Base-by-base conservation (phyloP, 176 grass and related monocot genomes). In the Oryza nivara region DNA sequence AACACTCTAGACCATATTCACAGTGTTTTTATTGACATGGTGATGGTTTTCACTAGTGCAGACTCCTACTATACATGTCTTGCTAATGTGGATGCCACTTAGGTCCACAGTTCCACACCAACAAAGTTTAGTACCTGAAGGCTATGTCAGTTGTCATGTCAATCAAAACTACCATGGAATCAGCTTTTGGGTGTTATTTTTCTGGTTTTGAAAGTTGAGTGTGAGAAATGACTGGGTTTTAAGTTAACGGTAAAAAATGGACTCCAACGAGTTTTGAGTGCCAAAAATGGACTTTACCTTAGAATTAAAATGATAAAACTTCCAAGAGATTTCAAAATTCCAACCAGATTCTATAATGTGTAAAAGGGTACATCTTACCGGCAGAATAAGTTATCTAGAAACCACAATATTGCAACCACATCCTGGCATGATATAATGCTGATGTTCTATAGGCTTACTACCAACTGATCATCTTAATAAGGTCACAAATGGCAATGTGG, bases 401-500 rank as follows among this genome's bases (percentile, higher is more conserved):
- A 52, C 14, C 49, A 52, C 49, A 65, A 64, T 71, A 79, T 34
- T 7, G 15, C 19, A 70, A 35, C 44, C 38, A 22, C 15, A 40
- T 70, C 9, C 40, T 38, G 17, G 22, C 48, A 60, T 25, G 13
- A 2, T 16, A 20, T 10, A 30, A 75, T 19, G 45, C 17, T 71
- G 77, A 68, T 78, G 23, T 23, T 44, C 7, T 23, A 71, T 7
- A 85, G 34, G 30, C 35, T 67, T 43, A 35, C 22, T 35, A 69
- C 25, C 32, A 81, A 68, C 17, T 71, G 34, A 63, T 25, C 26
- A 23, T 46, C 35, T 45, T 40, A n/a, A 82, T 40, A n/a, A 82
- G 16, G 80, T 30, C 7, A 17, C 8, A 78, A 40, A 72, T 48
- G n/a, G 43, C 41, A 65, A 51, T 35, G 13, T 41, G 65, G 17